phyloP scores from a whole-genome alignment of 2,329 filamentous ascomycete species.

The Cladophialophora carrionii region DNA sequence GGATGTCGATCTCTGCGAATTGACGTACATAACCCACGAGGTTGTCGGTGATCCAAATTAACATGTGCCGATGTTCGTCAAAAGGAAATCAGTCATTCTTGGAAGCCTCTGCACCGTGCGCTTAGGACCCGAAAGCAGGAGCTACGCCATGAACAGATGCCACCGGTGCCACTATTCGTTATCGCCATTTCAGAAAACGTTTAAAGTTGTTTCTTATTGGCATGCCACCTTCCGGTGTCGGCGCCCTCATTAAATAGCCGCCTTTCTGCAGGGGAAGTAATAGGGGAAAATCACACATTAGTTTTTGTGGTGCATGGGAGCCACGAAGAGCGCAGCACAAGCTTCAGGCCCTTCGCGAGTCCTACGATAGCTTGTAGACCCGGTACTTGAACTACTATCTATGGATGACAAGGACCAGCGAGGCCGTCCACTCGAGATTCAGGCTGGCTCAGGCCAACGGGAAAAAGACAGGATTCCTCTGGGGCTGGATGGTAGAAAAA shows the following conservation, averaged over 20 bases:
- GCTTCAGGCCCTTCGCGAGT: conserved; percentile 1
- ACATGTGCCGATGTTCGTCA: neutral
- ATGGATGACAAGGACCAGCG: neutral
- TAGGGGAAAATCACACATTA: neutral
- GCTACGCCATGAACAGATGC: neutral
- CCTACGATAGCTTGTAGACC: conserved; percentile 1
- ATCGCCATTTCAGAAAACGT: neutral
- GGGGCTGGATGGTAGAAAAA: neutral
- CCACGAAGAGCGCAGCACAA: conserved; percentile 8
- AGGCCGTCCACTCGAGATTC: neutral
- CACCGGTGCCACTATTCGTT: neutral
- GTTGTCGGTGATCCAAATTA: neutral
- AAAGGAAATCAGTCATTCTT: neutral
- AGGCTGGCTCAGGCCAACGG: neutral
- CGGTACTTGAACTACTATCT: neutral
- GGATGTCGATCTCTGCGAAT: conserved; percentile 17
- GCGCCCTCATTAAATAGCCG: neutral
- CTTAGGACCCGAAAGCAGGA: neutral
- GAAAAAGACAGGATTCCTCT: neutral
- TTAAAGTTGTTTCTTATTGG: neutral
- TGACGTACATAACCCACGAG: conserved; percentile 10
- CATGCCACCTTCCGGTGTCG: neutral
- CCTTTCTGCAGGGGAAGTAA: neutral
- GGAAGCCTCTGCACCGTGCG: neutral
- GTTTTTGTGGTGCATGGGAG: neutral